Base-by-base conservation (phyloP, 2,329 filamentous ascomycete genomes). In the Sarocladium brachiariae region DNA sequence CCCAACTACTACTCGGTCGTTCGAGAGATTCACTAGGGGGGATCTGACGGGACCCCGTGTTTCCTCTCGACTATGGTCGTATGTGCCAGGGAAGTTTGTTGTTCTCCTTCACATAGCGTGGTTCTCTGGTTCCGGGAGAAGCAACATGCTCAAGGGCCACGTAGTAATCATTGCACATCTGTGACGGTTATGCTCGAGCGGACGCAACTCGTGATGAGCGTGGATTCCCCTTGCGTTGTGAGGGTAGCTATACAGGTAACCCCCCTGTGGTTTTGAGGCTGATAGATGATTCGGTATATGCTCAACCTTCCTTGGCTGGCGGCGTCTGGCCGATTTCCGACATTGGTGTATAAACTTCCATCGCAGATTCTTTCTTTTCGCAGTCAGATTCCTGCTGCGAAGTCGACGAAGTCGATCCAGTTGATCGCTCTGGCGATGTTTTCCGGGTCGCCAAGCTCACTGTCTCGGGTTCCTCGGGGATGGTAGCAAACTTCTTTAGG, bases 401-500 rank as follows among this genome's bases (percentile, higher is more conserved):
- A 11, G n/a, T 21, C 3, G 46, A 23, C 5, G 30, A 37, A 6
- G 46, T 47, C 24, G 43, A 47, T 4, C n/a, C 31, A 16, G 33
- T 37, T 7, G 33, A 35, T 19, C 43, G 10, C 16, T 47, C 43
- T 33, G 43, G 43, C 10, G 46, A 49, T 18, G 46, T 49, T 21
- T 27, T 35, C 19, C 46, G 35, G 8, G 46, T 49, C 11, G 46
- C 27, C 11, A 48, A 9, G 7, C 33, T 41, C 7, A 47, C 18
- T 9, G 49, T 47, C 61, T 65, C 65, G 0, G 58, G 57, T 53
- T 90, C 87, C 61, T 92, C 88, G 0, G 78, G 80, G 25, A 93
- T 95, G 0, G 89, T 89, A 3, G 86, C 80, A 63, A 89, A 92
- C 62, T 89, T 89, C 61, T 86, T 88, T 11, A 95, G 73, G 0